These are phyloP conservation scores for Vigna reflexopilosa DNA, from an alignment of 306 rosid genomes.

Conservation along the genomic window DNA sequence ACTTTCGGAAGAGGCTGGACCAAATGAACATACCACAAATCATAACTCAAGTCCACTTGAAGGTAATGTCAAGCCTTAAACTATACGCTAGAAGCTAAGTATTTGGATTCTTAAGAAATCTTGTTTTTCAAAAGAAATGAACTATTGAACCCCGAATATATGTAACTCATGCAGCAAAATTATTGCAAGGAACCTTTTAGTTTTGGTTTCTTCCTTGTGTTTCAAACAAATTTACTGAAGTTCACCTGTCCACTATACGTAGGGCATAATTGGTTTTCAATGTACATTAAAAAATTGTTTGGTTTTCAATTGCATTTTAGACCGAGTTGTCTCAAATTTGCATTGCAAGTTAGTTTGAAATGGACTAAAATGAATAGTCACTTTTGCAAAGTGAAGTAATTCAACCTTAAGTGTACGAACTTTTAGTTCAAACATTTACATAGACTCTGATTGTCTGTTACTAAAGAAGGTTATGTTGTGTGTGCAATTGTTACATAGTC, in stretches of 20 bases:
- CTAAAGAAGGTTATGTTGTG: not conserved
- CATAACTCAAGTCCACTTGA: slow-evolving; percentile 82
- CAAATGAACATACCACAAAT: slow-evolving; percentile 67
- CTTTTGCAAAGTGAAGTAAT: not conserved
- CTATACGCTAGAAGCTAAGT: not conserved
- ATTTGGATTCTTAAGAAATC: slow-evolving; percentile 31
- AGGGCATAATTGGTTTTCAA: not conserved
- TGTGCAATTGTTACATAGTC: not conserved
- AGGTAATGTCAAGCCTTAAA: slow-evolving; percentile 59
- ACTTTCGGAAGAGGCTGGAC: slow-evolving; percentile 83
- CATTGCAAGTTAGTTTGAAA: not conserved
- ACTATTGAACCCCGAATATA: not conserved
- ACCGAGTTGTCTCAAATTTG: too few species aligned
- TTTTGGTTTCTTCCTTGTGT: not conserved
- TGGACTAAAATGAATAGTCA: not conserved
- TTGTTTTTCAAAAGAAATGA: not conserved
- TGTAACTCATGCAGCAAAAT: slow-evolving; percentile 1
- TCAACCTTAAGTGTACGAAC: too few species aligned
- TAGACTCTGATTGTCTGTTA: not conserved
- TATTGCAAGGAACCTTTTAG: not conserved
- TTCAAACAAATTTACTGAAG: too few species aligned
- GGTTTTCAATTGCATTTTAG: too few species aligned
- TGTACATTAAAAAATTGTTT: too few species aligned
- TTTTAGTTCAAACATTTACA: too few species aligned
- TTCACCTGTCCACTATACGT: not conserved